Conservation (phyloP, 768 basidiomycete genomes). For the Boletellus ananiceps region DNA sequence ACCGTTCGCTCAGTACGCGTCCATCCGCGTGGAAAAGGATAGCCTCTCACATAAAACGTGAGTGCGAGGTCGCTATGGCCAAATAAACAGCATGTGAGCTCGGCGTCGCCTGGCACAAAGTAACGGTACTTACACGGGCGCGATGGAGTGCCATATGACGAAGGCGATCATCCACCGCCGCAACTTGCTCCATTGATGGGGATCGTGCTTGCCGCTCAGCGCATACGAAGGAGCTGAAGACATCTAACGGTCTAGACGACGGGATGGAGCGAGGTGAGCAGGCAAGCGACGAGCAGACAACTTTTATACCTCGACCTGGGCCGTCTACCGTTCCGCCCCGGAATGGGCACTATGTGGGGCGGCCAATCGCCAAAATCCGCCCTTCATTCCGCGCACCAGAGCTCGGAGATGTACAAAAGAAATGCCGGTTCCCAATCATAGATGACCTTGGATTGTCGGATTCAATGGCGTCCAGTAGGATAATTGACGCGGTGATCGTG, state of each 20-base stretch:
- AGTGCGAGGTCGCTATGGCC: constrained; percentile 19
- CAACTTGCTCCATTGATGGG: constrained; percentile 27
- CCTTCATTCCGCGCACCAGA: not conserved
- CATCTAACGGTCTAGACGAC: constrained; percentile 10
- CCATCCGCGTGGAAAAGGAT: not conserved
- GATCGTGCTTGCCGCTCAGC: constrained; percentile 21
- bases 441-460: constrained; percentile 13
- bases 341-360: not conserved
- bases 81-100: not conserved
- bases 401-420: not conserved
- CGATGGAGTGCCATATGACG: constrained; percentile 28
- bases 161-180: constrained; percentile 26
- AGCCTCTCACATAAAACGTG: constrained; percentile 26
- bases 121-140: constrained; percentile 23
- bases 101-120: not conserved
- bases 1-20: constrained; percentile 2
- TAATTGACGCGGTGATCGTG: not conserved
- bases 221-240: constrained; percentile 15
- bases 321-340: not conserved
- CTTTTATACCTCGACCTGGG: constrained; percentile 15
- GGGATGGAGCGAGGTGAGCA: not conserved
- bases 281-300: not conserved
- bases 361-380: constrained; percentile 20
- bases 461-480: constrained; percentile 1
- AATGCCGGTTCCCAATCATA: not conserved